Evolutionary conservation across 2,329 filamentous ascomycete species (phyloP), one percentile per base, ranked within the genome.

Genomic region (Fusarium luffae): DNA sequence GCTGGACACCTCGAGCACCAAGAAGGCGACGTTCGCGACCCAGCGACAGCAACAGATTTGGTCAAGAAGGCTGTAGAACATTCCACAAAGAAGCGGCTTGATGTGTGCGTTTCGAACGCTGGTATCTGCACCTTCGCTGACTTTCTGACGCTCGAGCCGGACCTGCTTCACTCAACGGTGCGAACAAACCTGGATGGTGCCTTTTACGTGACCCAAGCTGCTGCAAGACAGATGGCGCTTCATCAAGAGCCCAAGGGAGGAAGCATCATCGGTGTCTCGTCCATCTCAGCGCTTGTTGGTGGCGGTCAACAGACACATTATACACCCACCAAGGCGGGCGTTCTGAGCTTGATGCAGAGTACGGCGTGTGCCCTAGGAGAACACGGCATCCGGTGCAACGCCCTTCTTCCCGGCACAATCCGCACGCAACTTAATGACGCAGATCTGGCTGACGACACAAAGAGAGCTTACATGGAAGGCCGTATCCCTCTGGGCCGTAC

Each of bases 91-190:
- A 84, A 85, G 16, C 84, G 88, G 6, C 81, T 94, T 34, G 91
- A 93, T 79, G 84, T 97, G 9, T 95, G 95, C 79, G 92, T 97
- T 28, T 93, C 90, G 78, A 97, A 97, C 82, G 94, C 94, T 6
- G 94, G 94, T 9, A 87, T 97, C 63, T 97, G 93, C 84, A 87
- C 92, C 69, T 98, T 98, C 80, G 90, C 91, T 62, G 92, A 97
- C 71, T 97, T 98, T 76, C 81, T 98, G 25, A 89, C 91, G 21
- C 86, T 97, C 44, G 84, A 88, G 12, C 86, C 89, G 2, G 86
- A 90, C 59, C 88, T 97, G 57, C 92, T 94, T 75, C 82, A 87
- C 66, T 84, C 85, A 57, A 97, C 93, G 4, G 84, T 97, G 42
- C 84, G 87, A 40, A 95, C 92, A 51, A 97, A 97, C 81, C 89